phyloP scores from a whole-genome alignment of 345 rosid species.

The Durio zibethinus region DNA sequence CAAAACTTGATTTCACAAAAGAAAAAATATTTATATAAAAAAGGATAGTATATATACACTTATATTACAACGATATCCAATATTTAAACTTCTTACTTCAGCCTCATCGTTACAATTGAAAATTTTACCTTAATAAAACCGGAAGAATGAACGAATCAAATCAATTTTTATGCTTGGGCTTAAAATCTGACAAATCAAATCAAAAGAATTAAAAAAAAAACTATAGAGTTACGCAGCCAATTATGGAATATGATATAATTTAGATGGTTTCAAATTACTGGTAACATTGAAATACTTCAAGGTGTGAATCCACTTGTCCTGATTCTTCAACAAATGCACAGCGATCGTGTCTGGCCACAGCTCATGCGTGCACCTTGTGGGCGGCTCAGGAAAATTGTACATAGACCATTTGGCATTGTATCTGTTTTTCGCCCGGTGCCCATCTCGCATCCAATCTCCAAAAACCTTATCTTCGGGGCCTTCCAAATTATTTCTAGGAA shows the following conservation, averaged over 20 bases:
- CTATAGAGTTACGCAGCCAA: neutral
- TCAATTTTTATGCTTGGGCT: neutral
- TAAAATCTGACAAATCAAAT: neutral
- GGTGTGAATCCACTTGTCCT: conserved; percentile 68
- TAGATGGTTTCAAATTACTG: conserved; percentile 70
- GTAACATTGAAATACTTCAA: conserved; percentile 69
- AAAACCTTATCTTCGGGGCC: conserved; percentile 78
- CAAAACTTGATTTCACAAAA: no score
- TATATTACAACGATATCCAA: no score
- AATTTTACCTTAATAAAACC: neutral
- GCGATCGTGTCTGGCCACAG: conserved; percentile 73
- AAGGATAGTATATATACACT: no score
- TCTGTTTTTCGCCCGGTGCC: conserved; percentile 58
- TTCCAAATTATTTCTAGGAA: conserved; percentile 60
- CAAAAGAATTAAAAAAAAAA: neutral
- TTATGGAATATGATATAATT: conserved; percentile 67
- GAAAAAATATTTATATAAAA: no score
- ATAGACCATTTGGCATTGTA: conserved; percentile 83
- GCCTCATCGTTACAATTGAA: no score
- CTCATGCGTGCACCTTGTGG: conserved; percentile 62
- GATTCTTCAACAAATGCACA: conserved; percentile 79
- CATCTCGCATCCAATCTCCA: conserved; percentile 72
- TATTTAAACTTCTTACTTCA: no score
- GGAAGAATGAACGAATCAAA: neutral
- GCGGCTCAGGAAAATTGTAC: conserved; percentile 73